Conservation (phyloP, 2,329 filamentous ascomycete species). For the Fusarium algeriense region DNA sequence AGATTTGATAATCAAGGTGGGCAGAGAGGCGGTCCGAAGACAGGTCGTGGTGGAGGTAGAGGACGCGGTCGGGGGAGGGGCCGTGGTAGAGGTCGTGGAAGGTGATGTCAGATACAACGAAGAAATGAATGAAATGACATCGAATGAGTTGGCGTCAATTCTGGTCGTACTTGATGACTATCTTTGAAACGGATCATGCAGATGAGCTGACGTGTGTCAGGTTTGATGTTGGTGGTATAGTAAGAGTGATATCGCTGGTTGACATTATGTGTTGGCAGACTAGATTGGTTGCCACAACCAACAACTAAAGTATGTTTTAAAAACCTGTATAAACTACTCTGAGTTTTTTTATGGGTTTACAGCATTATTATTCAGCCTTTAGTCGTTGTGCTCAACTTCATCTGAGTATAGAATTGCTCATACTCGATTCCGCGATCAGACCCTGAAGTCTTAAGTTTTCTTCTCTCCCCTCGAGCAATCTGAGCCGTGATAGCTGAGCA, state of each 20-base stretch:
- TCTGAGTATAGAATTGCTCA: not conserved
- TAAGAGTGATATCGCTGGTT: constrained; percentile 6
- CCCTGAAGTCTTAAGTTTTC: no score
- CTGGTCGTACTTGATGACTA: not conserved
- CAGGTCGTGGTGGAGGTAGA: constrained; percentile 57
- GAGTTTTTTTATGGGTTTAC: not conserved
- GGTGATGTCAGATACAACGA: constrained; percentile 35
- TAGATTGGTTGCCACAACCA: not conserved
- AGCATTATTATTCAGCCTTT: not conserved
- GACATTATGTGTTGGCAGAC: not conserved
- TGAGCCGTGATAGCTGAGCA: not conserved
- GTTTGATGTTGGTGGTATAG: not conserved
- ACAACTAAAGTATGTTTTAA: not conserved
- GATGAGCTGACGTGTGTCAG: constrained; percentile 20
- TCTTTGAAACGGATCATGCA: not conserved
- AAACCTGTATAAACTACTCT: not conserved
- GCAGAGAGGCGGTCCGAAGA: constrained; percentile 56
- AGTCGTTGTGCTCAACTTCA: not conserved
- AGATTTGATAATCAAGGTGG: constrained; percentile 60
- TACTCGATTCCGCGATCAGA: no score
- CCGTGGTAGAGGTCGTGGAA: constrained; percentile 42
- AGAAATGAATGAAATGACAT: constrained; percentile 24
- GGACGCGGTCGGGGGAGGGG: constrained; percentile 46
- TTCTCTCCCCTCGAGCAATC: no score
- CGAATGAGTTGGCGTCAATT: constrained; percentile 18